Base-by-base conservation (phyloP, 352 stramenopile species). In the Phytopythium montanum region DNA sequence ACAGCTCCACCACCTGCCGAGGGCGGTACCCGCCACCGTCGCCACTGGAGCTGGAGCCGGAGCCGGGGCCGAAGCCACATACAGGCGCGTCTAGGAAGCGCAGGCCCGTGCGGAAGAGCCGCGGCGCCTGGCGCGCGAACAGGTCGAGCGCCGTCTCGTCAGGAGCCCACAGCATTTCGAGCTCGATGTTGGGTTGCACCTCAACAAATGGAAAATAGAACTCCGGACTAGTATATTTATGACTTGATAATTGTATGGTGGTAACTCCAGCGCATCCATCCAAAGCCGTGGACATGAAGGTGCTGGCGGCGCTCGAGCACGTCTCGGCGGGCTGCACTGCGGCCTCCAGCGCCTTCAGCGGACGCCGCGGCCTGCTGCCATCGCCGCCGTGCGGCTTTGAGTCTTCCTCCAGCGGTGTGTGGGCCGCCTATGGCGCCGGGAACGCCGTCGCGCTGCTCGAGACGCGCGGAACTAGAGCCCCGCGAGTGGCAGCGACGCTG, bases 61-160 rank as follows among this genome's bases (percentile, higher is more conserved):
- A 36, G 56, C 6, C 29, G 23, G 10, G 21, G 28, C 45, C 33
- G 10, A 63, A 50, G 16, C 53, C 42, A 21, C 48, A 61, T 33
- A 77, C 75, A 3, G 73, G 65, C 29, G 67, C 72, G 25, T 92
- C 81, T 19, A 90, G 44, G 56, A 86, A 92, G 29, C 33, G 21
- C 56, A 92, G 19, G 1, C 75, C 71, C 3, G 79, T 88, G 62
- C 55, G 65, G 67, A 92, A 92, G 34, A 75, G 73, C 53, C 62
- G 69, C 56, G 63, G 68, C 0, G 72, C 73, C 12, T 69, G 76
- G 26, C 82, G 76, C 53, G 78, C 82, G 60, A 92, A 86, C 59
- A 92, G 64, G 62, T 92, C 82, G 44, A 92, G 74, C 61, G 79
- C 82, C 16, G 79, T 91, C 69, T 88, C 81, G 62, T 88, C 76